Evolutionary conservation across 129 eudicot genomes (phyloP).

Genomic region (Oenanthe sinensis): DNA sequence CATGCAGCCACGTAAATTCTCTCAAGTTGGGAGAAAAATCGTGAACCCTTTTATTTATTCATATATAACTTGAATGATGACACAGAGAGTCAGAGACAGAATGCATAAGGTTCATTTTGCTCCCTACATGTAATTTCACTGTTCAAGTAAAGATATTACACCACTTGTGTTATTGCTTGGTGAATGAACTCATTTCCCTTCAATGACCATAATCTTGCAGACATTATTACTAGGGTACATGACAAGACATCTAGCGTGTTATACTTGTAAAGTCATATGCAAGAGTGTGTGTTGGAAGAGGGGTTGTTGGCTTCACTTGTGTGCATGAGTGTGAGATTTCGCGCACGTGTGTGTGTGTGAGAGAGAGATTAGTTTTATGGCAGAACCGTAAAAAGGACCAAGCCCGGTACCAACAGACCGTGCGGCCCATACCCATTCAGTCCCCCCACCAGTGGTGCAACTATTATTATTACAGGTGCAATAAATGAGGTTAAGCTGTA

Average conservation of each 20-base stretch:
- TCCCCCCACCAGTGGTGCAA: neutral
- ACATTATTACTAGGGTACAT: neutral
- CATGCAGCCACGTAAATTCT: neutral
- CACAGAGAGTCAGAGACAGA: neutral
- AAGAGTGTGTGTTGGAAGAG: no score
- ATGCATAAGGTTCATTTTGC: neutral
- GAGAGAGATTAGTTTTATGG: neutral
- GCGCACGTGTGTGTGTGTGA: neutral
- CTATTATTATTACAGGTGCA: neutral
- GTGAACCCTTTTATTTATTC: neutral
- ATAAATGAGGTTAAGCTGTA: neutral
- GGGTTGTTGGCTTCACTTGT: no score
- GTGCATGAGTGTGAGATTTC: no score
- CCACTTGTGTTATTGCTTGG: neutral
- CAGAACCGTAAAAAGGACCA: neutral
- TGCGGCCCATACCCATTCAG: neutral
- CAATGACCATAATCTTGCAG: neutral
- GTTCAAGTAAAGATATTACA: neutral
- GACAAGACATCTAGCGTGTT: neutral
- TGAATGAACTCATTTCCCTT: neutral
- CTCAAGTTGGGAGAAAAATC: neutral
- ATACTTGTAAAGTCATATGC: neutral
- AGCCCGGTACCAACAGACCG: neutral
- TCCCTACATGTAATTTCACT: neutral
- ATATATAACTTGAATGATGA: neutral